Evolutionary conservation across 495 filamentous ascomycete genomes (phyloP), one percentile per base, ranked within the genome.

Genomic region (Hypoxylon fuscum): DNA sequence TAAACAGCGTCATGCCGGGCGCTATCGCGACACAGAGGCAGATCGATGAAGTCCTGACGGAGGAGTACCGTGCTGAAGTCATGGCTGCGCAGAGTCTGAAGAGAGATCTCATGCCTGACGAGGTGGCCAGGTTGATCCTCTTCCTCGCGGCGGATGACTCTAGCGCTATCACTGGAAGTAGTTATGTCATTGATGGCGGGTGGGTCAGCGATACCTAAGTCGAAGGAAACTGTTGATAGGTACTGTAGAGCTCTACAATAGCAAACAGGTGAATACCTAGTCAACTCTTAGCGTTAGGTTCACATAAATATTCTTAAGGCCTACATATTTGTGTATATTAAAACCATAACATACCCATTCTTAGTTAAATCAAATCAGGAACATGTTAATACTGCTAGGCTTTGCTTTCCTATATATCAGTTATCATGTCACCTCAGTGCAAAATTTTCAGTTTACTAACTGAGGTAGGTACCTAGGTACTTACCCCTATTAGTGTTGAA

Each of bases 1-100:
- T 88, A 7, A 89, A 89, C 70, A 77, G 78, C 15, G 75, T 85
- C 41, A 80, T 81, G 35, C 83, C 82, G 68, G 73, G 73, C 2
- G 53, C 68, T 1, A 69, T 75, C 21, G 71, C 71, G 14, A 75
- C 73, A 47, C 66, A 76, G 66, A 59, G 77, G 22, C 76, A 81
- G 72, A 77, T 70, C 34, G 64, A 72, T 6, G 74, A 78, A 55
- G 74, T 81, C 5, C 47, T 79, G 37, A 81, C 76, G 35, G 62
- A 64, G 6, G 78, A 77, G 66, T 81, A 81, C 59, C 68, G 74
- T 22, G 69, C 58, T 1, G 62, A 73, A 48, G 73, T 80, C 0
- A 57, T 81, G 54, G 59, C 53, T 10, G 59, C 58, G 41, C 79
- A 82, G 64, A 74, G 73, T 12, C 20, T 82, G 46, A 59, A 81